Conservation (phyloP, 306 rosid genomes). For the Pterocarpus santalinus region DNA sequence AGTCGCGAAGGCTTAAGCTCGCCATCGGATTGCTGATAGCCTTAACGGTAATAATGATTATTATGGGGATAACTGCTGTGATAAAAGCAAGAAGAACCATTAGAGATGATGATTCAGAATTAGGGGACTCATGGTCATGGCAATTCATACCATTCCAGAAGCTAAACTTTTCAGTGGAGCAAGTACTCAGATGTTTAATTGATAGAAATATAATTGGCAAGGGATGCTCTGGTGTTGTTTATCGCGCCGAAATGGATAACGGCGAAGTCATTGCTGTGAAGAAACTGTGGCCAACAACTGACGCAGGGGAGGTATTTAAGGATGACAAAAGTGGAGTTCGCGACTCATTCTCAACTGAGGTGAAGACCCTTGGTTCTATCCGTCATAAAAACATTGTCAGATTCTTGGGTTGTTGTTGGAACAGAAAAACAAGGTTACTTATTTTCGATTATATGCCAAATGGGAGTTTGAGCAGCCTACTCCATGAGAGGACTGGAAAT, state of each 20-base stretch:
- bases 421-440: conserved; percentile 76
- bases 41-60: conserved; percentile 71
- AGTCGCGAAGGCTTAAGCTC: conserved; percentile 69
- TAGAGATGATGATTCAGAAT: conserved; percentile 75
- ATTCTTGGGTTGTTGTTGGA: conserved; percentile 90
- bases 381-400: conserved; percentile 95
- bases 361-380: conserved; percentile 83
- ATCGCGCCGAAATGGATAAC: conserved; percentile 75
- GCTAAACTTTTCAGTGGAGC: conserved; percentile 82
- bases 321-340: conserved; percentile 79
- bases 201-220: conserved; percentile 86
- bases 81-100: conserved; percentile 68
- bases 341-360: conserved; percentile 86
- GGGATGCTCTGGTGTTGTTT: conserved; percentile 93
- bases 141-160: conserved; percentile 94
- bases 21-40: conserved; percentile 78
- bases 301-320: conserved; percentile 56
- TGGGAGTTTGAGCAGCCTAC: conserved; percentile 84
- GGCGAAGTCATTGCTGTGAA: conserved; percentile 94
- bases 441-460: conserved; percentile 95
- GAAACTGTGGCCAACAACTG: conserved; percentile 85
- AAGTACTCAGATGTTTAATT: conserved; percentile 73
- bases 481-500: conserved; percentile 83
- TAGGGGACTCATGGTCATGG: conserved; percentile 93
- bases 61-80: conserved; percentile 85